Base-by-base conservation (phyloP, 164 flowering plant species). In the Dillenia turbinata region DNA sequence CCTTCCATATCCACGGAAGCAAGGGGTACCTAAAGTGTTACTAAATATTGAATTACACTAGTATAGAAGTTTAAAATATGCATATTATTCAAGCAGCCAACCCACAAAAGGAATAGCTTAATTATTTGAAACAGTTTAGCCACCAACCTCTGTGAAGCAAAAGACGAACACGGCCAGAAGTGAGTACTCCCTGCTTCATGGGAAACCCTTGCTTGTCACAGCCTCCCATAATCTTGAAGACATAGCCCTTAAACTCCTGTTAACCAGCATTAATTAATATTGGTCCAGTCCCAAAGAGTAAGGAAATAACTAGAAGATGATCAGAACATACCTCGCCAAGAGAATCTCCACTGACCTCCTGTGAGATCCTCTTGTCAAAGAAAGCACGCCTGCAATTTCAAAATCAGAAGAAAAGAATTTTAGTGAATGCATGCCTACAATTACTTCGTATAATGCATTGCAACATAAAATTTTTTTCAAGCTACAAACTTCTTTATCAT, bases 191-290 rank as follows among this genome's bases (percentile, higher is more conserved):
- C 75, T 84, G 86, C 75, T 84, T 84, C 89, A 84, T 82, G 11
- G 89, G 86, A 53, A 85, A 82, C 49, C 89, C 89, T 60, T 85
- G 89, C 53, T 82, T 84, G 69, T 81, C 84, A 64, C 84, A 84
- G 9, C 88, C 88, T 9, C 88, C 88, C 85, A 78, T 84, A 49
- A 84, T 84, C 61, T 81, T 84, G 66, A 84, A 79, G 4, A 84
- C 81, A 55, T 84, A 84, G 8, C 85, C 84, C 73, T 68, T 79
- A 71, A 84, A 84, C 71, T 84, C 84, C 88, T 84, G 78, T 33
- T 2, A 22, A 64, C 5, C 5, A 47, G 56, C 4, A 54, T 24
- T 9, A 22, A 19, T 15, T 19, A 48, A 10, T 9, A 12, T n/a
- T 10, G 9, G 12, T 22, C 12, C 43, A 44, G n/a, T 16, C 6